These are phyloP conservation scores for Trichoderma harzianum DNA, from an alignment of 2,329 filamentous ascomycete genomes.

Conservation along the genomic window DNA sequence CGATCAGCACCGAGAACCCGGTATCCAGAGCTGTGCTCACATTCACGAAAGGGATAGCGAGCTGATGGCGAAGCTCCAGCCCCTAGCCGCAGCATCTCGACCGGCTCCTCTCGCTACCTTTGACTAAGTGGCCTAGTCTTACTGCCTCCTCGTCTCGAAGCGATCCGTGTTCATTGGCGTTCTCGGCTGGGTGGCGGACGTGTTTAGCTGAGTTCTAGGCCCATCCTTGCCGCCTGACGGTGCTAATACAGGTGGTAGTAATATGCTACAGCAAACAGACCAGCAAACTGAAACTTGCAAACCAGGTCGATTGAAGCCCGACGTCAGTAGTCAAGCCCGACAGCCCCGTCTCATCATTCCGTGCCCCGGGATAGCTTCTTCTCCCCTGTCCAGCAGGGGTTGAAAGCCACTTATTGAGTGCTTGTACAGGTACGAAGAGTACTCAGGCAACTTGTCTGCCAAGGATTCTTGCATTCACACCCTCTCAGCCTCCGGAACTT, in stretches of 20 bases:
- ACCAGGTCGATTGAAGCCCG: background rate
- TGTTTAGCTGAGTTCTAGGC: background rate
- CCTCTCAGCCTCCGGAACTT: background rate
- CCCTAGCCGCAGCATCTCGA: background rate
- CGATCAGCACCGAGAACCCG: slow-evolving; percentile 6
- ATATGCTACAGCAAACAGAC: background rate
- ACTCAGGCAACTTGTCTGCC: background rate
- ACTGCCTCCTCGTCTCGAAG: background rate
- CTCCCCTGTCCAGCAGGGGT: slow-evolving; percentile 2
- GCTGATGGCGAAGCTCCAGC: background rate
- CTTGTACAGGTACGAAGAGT: background rate
- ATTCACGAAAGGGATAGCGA: background rate
- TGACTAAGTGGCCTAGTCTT: background rate
- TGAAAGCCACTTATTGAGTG: background rate
- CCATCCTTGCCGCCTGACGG: background rate
- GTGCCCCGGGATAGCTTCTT: background rate
- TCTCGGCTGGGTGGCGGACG: background rate
- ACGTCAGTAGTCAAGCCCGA: background rate
- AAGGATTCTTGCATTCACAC: background rate
- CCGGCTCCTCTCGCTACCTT: background rate
- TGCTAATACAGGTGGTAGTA: background rate
- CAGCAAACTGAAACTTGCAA: background rate
- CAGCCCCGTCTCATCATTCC: background rate
- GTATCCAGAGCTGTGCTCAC: background rate
- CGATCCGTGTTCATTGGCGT: background rate